Base-by-base conservation (phyloP, 2,329 filamentous ascomycete genomes). In the Xylaria sp. region DNA sequence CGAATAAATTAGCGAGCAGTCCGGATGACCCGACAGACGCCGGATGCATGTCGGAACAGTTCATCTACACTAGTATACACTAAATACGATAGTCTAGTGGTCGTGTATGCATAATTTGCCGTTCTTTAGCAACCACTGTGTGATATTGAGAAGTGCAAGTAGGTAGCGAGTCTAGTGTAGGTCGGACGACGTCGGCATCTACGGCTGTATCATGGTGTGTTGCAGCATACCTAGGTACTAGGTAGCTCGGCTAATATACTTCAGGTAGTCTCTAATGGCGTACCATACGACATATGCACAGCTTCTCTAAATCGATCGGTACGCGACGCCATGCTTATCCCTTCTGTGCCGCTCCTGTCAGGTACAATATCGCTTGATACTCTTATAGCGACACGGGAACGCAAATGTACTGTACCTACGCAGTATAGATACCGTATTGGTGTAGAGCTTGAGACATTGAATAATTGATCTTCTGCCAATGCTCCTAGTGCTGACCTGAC, bases 141-240 rank as follows among this genome's bases (percentile, higher is more conserved):
- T 61, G 27, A 45, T 49, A 50, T 59, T 20, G 33, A 60, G 42
- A 54, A 63, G 47, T 61, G 5, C n/a, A n/a, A n/a, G n/a, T n/a
- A 1, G n/a, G 39, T 20, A 38, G 17, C 42, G 20, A 31, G n/a
- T 55, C 38, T 39, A 20, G 33, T 7, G 17, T 36, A 15, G 29
- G 11, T 36, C 25, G 29, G 11, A 29, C 45, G 39, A n/a, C 3
- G 36, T 63, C 31, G 49, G 45, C 38, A 58, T 25, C 33, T 20
- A 61, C 33, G n/a, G 29, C 39, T 60, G 51, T 55, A 27, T 17
- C 45, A 51, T 55, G 22, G 39, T 47, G 29, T 31, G 39, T 27
- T 39, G n/a, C 36, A 62, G 27, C 17, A 61, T 54, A n/a, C n/a
- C n/a, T n/a, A n/a, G n/a, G n/a, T n/a, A n/a, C n/a, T n/a, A n/a